Evolutionary conservation across 345 rosid genomes (phyloP).

Genomic region (Kernera saxatilis): DNA sequence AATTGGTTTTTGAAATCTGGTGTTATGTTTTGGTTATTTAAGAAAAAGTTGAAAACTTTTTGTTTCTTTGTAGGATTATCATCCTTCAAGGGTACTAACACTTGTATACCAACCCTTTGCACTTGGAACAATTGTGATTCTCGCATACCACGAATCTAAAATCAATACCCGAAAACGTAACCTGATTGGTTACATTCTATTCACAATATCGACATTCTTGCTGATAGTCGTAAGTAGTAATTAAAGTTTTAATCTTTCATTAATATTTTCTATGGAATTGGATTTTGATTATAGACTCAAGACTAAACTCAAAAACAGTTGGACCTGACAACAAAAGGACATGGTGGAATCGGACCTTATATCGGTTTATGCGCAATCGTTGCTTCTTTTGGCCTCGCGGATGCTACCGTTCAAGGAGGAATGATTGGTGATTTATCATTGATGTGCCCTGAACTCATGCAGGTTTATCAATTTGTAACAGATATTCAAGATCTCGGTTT

Average conservation of each 20-base stretch:
- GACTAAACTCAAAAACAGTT: slow-evolving; percentile 32
- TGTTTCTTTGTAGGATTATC: slow-evolving; percentile 53
- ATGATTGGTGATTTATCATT: slow-evolving; percentile 83
- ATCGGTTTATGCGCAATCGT: slow-evolving; percentile 59
- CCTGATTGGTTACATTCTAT: slow-evolving; percentile 62
- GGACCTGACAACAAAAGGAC: slow-evolving; percentile 73
- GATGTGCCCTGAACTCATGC: slow-evolving; percentile 87
- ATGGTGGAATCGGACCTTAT: slow-evolving; percentile 74
- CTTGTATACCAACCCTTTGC: slow-evolving; percentile 86
- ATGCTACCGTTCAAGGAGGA: slow-evolving; percentile 90
- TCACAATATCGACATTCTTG: slow-evolving; percentile 50
- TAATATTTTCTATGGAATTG: background rate
- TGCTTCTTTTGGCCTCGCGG: slow-evolving; percentile 77
- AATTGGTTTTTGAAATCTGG: background rate
- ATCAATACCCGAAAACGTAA: slow-evolving; percentile 65
- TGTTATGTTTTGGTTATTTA: background rate
- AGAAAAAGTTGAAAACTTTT: background rate
- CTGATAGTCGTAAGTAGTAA: slow-evolving; percentile 61
- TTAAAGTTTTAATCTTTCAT: background rate
- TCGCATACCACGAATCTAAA: slow-evolving; percentile 62
- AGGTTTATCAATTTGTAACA: slow-evolving; percentile 33
- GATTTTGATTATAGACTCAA: background rate
- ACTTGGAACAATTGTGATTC: slow-evolving; percentile 51
- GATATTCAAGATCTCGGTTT: background rate
- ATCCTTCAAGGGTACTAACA: slow-evolving; percentile 88